These are phyloP conservation scores for Saccharomyces kudriavzevii DNA, from an alignment of 805 yeast species.

Conservation along the genomic window DNA sequence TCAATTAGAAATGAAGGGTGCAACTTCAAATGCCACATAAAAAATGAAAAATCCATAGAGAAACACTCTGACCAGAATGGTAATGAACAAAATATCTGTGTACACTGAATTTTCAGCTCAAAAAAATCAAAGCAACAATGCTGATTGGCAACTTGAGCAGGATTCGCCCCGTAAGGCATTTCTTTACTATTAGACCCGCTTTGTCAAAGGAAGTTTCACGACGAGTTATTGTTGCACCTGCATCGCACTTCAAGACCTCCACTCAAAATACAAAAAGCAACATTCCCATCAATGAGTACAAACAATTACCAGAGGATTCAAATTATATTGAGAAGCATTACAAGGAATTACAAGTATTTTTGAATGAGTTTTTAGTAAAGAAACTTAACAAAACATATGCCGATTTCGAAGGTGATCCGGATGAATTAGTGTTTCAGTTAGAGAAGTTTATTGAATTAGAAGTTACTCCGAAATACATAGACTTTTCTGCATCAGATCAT, in stretches of 20 bases:
- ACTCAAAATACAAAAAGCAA: slow-evolving; percentile 1
- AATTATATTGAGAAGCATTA: slow-evolving; percentile 44
- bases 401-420: slow-evolving; percentile 34
- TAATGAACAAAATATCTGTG: not conserved
- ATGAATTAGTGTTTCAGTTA: slow-evolving; percentile 33
- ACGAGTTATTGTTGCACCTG: slow-evolving; percentile 18
- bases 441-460: slow-evolving; percentile 34
- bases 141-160: not conserved
- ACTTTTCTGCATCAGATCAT: not conserved
- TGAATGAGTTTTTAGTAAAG: slow-evolving; percentile 12
- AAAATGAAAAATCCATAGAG: not conserved
- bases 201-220: slow-evolving; percentile 12
- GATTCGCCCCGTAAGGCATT: not conserved
- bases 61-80: not conserved
- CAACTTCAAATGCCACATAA: not conserved
- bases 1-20: not conserved
- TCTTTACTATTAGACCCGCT: not conserved
- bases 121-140: not conserved
- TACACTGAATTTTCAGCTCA: not conserved
- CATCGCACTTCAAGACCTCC: slow-evolving; percentile 9
- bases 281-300: slow-evolving; percentile 27
- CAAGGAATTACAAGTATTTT: slow-evolving; percentile 30
- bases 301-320: slow-evolving; percentile 47
- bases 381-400: slow-evolving; percentile 27
- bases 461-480: slow-evolving; percentile 18